Evolutionary conservation across 495 filamentous ascomycete genomes (phyloP), one percentile per base, ranked within the genome.

Genomic region (Lophiostoma macrostomum): DNA sequence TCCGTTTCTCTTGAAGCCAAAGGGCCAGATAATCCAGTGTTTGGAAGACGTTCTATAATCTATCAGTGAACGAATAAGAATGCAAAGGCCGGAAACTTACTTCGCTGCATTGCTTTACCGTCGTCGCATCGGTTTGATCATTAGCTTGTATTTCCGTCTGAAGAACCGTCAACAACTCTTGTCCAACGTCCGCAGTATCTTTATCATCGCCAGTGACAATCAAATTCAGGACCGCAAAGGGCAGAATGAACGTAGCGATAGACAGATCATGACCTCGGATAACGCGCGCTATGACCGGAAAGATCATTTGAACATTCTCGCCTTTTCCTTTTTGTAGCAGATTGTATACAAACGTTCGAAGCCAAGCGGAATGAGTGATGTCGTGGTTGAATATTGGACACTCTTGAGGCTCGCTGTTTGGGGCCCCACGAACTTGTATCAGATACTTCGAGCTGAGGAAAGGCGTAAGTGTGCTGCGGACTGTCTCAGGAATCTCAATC

Each of bases 1-100:
- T 89, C 64, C 85, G 90, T 66, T 85, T 88, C 28, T 84, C 78
- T 62, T 95, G 89, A 13, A 93, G 68, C 93, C 94, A 98, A 38
- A 82, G 78, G 50, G 89, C 88, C 51, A 90, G 76, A 67, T 98
- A 95, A 64, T 98, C 94, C 20, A 97, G 76, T 12, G 94, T 81
- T 49, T 83, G 82, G 69, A 98, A 98, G 8, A 95, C 83, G 46
- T 85, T 87, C 88, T 96, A 60, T 31, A 2, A 19, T 60, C 24
- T 49, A 48, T 47, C 39, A 59, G 53, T 20, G 19, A 35, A 16
- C 16, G 29, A 5, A 28, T 8, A 1, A 30, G 18, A 23, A 14
- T 28, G 6, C 6, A 16, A 40, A 14, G 18, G 2, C 3, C 8
- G 2, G 7, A 16, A 8, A 70, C 76, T 71, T 74, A 90, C 90